phyloP scores from a whole-genome alignment of 2,329 filamentous ascomycete species.

The Talaromyces sp. region DNA sequence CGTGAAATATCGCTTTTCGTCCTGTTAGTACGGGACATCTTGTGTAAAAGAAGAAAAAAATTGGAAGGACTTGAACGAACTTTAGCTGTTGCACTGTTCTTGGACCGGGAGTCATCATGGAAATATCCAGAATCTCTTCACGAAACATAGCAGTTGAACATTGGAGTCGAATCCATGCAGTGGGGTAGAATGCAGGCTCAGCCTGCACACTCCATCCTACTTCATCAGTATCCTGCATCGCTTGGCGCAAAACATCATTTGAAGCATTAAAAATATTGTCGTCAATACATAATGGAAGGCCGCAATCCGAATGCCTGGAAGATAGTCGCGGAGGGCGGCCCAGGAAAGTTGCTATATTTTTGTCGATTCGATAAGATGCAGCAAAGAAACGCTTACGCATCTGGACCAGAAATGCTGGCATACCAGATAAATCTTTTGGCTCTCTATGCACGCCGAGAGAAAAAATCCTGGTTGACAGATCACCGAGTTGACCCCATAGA shows the following conservation, averaged over 20 bases:
- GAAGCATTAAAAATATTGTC: not conserved
- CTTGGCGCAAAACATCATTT: not conserved
- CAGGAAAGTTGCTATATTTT: conserved; percentile 3
- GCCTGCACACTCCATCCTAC: not conserved
- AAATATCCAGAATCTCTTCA: conserved; percentile 8
- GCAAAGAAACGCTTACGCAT: conserved; percentile 7
- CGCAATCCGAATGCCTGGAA: not conserved
- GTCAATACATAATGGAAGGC: not conserved
- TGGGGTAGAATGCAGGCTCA: not conserved
- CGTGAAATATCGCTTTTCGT: conserved; percentile 4
- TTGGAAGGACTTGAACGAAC: not conserved
- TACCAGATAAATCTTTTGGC: not conserved
- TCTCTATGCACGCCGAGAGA: not conserved
- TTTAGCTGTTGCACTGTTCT: not conserved
- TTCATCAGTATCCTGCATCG: not conserved
- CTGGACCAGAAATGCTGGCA: not conserved
- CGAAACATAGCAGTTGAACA: not conserved
- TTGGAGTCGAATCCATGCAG: conserved; percentile 2
- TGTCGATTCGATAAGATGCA: conserved; percentile 5
- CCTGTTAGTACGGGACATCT: no score
- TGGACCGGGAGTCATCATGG: not conserved
- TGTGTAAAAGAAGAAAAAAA: no score
- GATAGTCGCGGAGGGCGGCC: conserved; percentile 1
- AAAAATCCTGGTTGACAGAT: conserved; percentile 1
- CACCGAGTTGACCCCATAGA: conserved; percentile 1